Percentiles rank a stretch among this genome's conserved stretches.
phyloP scores from a whole-genome alignment of 257 asterid species.

The Hygrophila difformis region DNA sequence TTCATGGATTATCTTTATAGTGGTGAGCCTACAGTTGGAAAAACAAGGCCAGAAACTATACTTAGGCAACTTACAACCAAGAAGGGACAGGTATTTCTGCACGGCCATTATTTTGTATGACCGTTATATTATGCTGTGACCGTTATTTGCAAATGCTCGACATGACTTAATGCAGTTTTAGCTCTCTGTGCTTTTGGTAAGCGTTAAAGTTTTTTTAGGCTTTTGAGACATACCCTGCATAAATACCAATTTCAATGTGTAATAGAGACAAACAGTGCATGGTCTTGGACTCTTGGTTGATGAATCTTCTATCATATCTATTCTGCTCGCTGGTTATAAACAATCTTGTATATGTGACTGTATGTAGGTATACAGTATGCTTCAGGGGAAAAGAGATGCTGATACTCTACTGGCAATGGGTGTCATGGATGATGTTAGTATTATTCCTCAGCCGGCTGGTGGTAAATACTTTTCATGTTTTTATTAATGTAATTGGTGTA shows the following conservation, averaged over 20 bases:
- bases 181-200: background rate
- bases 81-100: constrained; percentile 77
- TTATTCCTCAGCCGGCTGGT: constrained; percentile 94
- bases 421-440: constrained; percentile 90
- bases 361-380: constrained; percentile 88
- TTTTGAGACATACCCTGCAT: too few relatives aligned
- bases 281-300: constrained; percentile 2
- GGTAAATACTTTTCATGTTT: constrained; percentile 43
- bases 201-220: background rate
- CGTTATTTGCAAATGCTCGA: background rate
- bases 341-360: constrained; percentile 10
- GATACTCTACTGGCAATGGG: constrained; percentile 96
- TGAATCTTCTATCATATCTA: constrained; percentile 8
- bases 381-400: constrained; percentile 96
- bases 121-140: background rate
- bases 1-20: constrained; percentile 30
- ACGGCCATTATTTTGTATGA: background rate
- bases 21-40: constrained; percentile 89
- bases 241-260: constrained; percentile 8
- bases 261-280: background rate
- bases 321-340: background rate
- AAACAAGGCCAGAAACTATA: constrained; percentile 91
- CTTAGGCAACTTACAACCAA: constrained; percentile 95
- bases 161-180: background rate
- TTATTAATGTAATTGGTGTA: constrained; percentile 12